Evolutionary conservation across 2,329 filamentous ascomycete genomes (phyloP), one percentile per base, ranked within the genome.

Genomic region (Fusarium sarcochroum): DNA sequence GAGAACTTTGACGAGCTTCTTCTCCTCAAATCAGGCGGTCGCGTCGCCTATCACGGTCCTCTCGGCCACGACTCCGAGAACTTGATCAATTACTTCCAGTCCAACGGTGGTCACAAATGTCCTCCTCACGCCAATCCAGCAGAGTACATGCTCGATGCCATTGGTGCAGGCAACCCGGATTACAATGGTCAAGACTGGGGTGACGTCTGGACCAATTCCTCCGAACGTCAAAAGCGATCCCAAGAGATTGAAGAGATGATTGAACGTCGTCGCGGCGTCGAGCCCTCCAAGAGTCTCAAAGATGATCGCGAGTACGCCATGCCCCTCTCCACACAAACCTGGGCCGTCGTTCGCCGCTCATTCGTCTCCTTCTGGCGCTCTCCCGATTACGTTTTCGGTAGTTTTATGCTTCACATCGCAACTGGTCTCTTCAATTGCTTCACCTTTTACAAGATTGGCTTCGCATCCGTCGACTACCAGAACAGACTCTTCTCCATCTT

Each of bases 401-500:
- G 89, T 77, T 84, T 90, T 62, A 83, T 89, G 76, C 80, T 90
- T 2, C 87, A 89, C 52, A 84, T 90, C 48, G 80, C 89, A 45
- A 87, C 87, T 0, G 89, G 87, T 5, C 82, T 91, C 18, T 92
- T 92, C 80, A 91, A 91, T 66, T 87, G 86, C 15, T 91, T 92
- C 73, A 91, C 90, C 0, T 93, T 93, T 73, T 92, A 85, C 82
- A 83, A 88, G 64, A 77, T 91, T 1, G 85, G 85, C 0, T 82
- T 85, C 49, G 82, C 85, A 4, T 80, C 81, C 2, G 85, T 89
- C 60, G 89, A 91, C 71, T 87, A 91, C 80, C 90, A 92, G 76
- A 90, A 89, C 46, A 85, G 90, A 9, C 84, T 94, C 10, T 94
- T 95, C 79, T 89, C 90, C 10, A 84, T 91, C 56, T 95, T 95